Evolutionary conservation across 805 yeast species (phyloP), one percentile per base, ranked within the genome.

Genomic region (Barnettozyma wickerhamii): DNA sequence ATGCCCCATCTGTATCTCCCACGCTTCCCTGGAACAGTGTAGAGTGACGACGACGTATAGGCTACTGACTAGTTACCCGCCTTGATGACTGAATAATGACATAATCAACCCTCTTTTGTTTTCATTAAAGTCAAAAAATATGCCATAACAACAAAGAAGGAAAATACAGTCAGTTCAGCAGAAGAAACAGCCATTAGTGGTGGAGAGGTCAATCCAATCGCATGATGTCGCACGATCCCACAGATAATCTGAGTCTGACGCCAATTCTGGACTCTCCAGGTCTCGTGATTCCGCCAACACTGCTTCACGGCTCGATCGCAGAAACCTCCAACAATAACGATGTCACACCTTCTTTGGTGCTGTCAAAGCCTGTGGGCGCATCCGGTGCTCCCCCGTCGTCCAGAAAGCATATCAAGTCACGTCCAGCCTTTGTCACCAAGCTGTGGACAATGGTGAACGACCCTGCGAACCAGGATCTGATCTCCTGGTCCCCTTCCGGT

Each of bases 381-480:
- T 6, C 26, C 12, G 26, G 26, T 23, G 9, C 38, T 15, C 5
- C 26, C 12, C 7, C 34, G 10, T 13, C 33, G 4, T 10, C 19
- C 14, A 35, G 30, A 29, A 33, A 33, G 6, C 42, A 37, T 15
- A 20, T 23, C n/a, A 83, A 81, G 54, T 56, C 79, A 0, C 68
- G 88, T 39, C 95, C 98, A 2, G 95, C 95, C 0, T 93, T 93
- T 65, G 96, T 93, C 9, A 78, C 81, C 70, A 93, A 93, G 62
- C 67, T 93, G 15, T 91, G 99, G 99, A 75, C 81, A 28, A 93
- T 93, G 96, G 89, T 93, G 7, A 90, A 90, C 59, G 96, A 91
- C 58, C 68, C 77, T 1, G 54, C 63, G 0, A 91, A 90, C 60
- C 60, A 72, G 14, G 74, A 81, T 33, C 79, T 78, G 52, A 91